Evolutionary conservation across 495 filamentous ascomycete species (phyloP), one percentile per base, ranked within the genome.

Genomic region (Daldinia vernicosa): DNA sequence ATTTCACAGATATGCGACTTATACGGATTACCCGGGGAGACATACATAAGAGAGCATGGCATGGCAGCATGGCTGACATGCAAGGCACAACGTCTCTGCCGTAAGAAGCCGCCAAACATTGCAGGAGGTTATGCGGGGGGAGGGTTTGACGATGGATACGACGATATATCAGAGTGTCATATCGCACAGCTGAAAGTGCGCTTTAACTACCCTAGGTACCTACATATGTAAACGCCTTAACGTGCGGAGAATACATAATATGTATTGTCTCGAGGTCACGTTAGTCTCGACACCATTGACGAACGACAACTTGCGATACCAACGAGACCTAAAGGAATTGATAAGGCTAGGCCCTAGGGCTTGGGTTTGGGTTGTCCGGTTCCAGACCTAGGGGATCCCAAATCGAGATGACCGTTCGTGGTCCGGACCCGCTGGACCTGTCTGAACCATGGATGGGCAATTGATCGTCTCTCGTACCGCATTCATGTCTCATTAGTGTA

Each of bases 81-180:
- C 63, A 67, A 67, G 63, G 63, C 30, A 63, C 58, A 33, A 57
- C 58, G 43, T 11, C 43, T 52, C 27, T 53, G 56, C 45, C 40
- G 53, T 67, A 37, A 53, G 53, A 68, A 35, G 47, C 59, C 50
- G 51, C 43, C 30, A 28, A 58, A 58, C 57, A 72, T 72, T 72
- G 55, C 64, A 72, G 70, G 70, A 72, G 60, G 54, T 30, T 54
- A 60, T 72, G 60, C 64, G 70, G 63, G 67, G 60, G 60, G 64
- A 68, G 70, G 64, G 64, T 67, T 63, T 33, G 60, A 72, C 64
- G 69, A 72, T 64, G 64, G 63, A 67, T 64, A 72, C 64, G 60
- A 72, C 45, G 19, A 57, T 35, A 64, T 64, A 65, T 60, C 43
- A 68, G 59, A 72, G 70, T 72, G 65, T 72, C 70, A 67, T 52